Conservation (phyloP, 2,329 filamentous ascomycete species). For the Stemphylium beticola region DNA sequence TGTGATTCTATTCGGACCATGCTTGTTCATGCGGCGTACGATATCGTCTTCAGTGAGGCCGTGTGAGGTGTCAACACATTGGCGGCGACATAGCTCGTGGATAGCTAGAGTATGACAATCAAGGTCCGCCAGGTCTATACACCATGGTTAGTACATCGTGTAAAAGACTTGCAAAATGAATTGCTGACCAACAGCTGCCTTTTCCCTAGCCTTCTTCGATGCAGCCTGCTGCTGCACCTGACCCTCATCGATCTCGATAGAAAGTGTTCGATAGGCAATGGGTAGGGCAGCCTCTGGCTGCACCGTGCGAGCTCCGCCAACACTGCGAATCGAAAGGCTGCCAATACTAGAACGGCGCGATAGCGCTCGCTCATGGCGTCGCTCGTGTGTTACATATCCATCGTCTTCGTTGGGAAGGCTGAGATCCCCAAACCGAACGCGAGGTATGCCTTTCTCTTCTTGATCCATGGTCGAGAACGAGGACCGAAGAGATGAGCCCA, state of each 20-base stretch:
- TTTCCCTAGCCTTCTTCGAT: conserved; percentile 42
- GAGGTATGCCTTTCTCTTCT: conserved; percentile 31
- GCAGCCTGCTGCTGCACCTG: conserved; percentile 37
- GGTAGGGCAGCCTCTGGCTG: conserved; percentile 53
- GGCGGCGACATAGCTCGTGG: conserved; percentile 65
- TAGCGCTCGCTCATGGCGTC: conserved; percentile 31
- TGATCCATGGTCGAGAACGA: conserved; percentile 30
- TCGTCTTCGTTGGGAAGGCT: conserved; percentile 44
- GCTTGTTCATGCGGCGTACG: conserved; percentile 60
- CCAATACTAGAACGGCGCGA: conserved; percentile 46
- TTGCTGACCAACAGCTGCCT: conserved; percentile 40
- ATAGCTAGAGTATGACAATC: conserved; percentile 70
- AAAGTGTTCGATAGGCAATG: conserved; percentile 54
- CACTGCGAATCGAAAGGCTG: conserved; percentile 45
- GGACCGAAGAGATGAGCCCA: conserved; percentile 7
- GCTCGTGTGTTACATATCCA: conserved; percentile 31
- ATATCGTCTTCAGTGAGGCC: conserved; percentile 68
- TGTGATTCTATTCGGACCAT: conserved; percentile 72
- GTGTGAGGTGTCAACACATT: conserved; percentile 61
- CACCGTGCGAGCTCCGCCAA: conserved; percentile 43
- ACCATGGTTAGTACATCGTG: conserved; percentile 17
- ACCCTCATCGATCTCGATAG: conserved; percentile 51
- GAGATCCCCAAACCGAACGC: conserved; percentile 26
- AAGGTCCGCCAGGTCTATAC: conserved; percentile 56
- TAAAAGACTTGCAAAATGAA: background rate